These are phyloP conservation scores for Calonectria fujianensis DNA, from an alignment of 2,329 filamentous ascomycete genomes.

Conservation along the genomic window DNA sequence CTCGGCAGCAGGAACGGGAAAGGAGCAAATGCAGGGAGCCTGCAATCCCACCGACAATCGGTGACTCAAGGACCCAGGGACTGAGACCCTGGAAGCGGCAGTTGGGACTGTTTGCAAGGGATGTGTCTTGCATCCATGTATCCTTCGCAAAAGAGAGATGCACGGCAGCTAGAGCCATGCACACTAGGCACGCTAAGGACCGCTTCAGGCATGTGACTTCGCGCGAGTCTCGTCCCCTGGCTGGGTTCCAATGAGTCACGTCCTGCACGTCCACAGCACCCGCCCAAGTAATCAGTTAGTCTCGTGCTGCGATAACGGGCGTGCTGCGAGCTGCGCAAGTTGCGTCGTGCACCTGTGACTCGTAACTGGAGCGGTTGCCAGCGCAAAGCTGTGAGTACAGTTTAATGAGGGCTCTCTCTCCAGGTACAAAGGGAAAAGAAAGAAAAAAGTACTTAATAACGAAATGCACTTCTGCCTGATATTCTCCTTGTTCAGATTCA, in stretches of 20 bases:
- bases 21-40: background rate
- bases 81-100: background rate
- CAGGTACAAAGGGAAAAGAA: background rate
- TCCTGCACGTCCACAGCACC: slow-evolving; percentile 20
- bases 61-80: background rate
- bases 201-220: slow-evolving; percentile 39
- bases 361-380: slow-evolving; percentile 1
- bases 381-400: background rate
- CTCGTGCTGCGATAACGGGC: slow-evolving; percentile 30
- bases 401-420: slow-evolving; percentile 4
- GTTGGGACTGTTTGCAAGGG: slow-evolving; percentile 3
- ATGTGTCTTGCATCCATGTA: slow-evolving; percentile 3
- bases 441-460: slow-evolving; percentile 21
- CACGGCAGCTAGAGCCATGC: background rate
- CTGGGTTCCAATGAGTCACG: slow-evolving; percentile 39
- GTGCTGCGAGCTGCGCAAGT: background rate
- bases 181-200: slow-evolving; percentile 2
- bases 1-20: background rate
- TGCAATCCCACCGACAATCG: slow-evolving; percentile 15
- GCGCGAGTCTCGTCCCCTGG: slow-evolving; percentile 37
- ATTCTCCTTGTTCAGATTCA: slow-evolving; percentile 1
- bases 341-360: slow-evolving; percentile 26
- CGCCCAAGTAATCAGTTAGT: slow-evolving; percentile 10
- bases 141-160: too few relatives aligned
- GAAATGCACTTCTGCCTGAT: slow-evolving; percentile 18